phyloP scores from a whole-genome alignment of 208 protist species.

The Crithidia expoeki region DNA sequence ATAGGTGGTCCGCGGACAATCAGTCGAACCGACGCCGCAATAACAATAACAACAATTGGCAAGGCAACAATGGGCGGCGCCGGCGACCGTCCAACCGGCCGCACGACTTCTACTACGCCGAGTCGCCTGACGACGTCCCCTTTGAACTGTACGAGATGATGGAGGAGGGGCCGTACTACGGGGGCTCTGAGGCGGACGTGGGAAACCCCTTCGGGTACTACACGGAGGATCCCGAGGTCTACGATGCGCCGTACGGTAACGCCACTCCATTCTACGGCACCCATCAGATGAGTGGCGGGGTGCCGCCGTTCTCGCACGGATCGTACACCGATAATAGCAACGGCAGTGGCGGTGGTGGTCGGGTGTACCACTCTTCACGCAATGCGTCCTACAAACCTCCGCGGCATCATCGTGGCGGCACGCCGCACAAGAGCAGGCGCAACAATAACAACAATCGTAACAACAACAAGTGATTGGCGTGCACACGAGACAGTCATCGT shows the following conservation, averaged over 20 bases:
- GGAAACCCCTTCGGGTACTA: conserved; percentile 66
- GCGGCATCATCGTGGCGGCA: conserved; percentile 25
- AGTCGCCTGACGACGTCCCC: conserved; percentile 71
- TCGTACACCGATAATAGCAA: conserved; percentile 13
- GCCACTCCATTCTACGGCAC: conserved; percentile 61
- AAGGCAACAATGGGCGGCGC: conserved; percentile 10
- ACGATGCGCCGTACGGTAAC: conserved; percentile 36
- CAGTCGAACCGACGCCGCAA: conserved; percentile 36
- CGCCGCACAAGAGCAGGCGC: conserved; percentile 26
- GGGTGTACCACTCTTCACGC: conserved; percentile 24
- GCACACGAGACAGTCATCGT: no score
- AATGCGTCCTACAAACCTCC: conserved; percentile 20
- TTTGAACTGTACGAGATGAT: conserved; percentile 60
- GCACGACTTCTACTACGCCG: conserved; percentile 63
- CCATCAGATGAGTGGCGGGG: conserved; percentile 65
- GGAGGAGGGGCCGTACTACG: conserved; percentile 42
- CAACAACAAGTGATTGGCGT: conserved; percentile 18
- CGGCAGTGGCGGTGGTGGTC: conserved; percentile 11
- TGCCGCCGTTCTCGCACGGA: conserved; percentile 21
- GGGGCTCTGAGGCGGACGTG: conserved; percentile 22
- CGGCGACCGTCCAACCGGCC: conserved; percentile 14
- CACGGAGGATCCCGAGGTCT: conserved; percentile 34
- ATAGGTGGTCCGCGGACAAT: conserved; percentile 75
- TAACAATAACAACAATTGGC: conserved; percentile 10
- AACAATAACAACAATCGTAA: conserved; percentile 12